Base-by-base conservation (phyloP, 257 asterid species). In the Nicotiana benthamiana region DNA sequence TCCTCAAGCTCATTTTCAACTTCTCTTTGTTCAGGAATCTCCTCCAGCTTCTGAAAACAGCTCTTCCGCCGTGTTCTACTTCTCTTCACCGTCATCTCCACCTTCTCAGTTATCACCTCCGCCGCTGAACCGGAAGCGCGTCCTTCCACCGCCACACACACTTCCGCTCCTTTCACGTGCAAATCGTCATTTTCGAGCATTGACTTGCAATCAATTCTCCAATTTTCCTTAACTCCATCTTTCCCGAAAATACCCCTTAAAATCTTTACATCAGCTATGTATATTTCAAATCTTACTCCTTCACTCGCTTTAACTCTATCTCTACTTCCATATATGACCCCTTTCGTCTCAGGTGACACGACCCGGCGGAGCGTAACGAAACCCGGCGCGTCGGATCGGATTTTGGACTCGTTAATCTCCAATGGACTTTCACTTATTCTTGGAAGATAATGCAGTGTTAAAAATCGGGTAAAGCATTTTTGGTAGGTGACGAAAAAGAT, bases 11-110 rank as follows among this genome's bases (percentile, higher is more conserved):
- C 89, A 52, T 40, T 34, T 46, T 86, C 92, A 62, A 63, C 80
- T 75, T 88, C 96, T 80, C 87, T 84, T 86, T 85, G 91, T 86
- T 91, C 97, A 20, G 97, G 97, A 57, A 92, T 92, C 88, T 92
- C 97, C 87, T 90, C 97, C 90, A 92, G 72, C 65, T 72, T 72
- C 53, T 62, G 83, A 18, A 84, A 81, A 28, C 91, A 75, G 79
- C 85, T 76, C 28, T 66, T 24, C 36, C 83, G 76, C 86, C 83
- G 64, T 76, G 83, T 26, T 82, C 36, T 51, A 80, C 63, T 9
- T 10, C 80, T 80, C 60, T 32, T 46, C 86, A 51, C 84, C 72
- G n/a, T 86, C 89, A 86, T 82, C 79, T 79, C 88, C 85, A 92
- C 91, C 81, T 85, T 51, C 43, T 66, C 48, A 4, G 64, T 36